A percentile compares a stretch with the other conserved stretches of the same genome.
phyloP scores from a whole-genome alignment of 148 eudicot genomes.

The Oxyria digyna region DNA sequence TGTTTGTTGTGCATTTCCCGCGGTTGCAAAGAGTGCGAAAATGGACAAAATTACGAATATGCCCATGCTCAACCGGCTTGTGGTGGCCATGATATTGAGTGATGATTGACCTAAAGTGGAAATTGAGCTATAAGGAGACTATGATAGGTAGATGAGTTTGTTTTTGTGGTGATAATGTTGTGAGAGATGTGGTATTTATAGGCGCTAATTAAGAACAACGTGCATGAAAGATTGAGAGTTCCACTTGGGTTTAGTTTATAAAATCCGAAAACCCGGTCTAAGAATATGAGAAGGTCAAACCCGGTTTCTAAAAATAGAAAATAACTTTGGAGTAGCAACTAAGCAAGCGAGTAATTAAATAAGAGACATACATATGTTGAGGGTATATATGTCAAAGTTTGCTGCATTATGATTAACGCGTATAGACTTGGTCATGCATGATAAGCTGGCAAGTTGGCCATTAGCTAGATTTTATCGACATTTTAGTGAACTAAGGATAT shows the following conservation, averaged over 20 bases:
- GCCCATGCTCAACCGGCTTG: not conserved
- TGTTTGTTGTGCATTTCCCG: conserved; percentile 12
- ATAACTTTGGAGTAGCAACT: no score
- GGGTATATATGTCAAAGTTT: no score
- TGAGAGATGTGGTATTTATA: not conserved
- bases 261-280: not conserved
- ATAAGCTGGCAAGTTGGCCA: no score
- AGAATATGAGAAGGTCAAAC: not conserved
- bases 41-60: not conserved
- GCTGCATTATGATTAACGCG: no score
- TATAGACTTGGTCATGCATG: no score
- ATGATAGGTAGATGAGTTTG: not conserved
- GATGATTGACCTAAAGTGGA: not conserved
- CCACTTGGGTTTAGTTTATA: not conserved
- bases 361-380: no score
- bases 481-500: no score
- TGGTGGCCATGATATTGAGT: conserved; percentile 4
- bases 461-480: no score
- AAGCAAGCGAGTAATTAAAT: no score
- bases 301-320: no score
- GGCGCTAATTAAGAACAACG: not conserved
- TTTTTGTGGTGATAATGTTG: not conserved
- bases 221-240: not conserved
- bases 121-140: not conserved
- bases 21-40: not conserved